Evolutionary conservation across 768 basidiomycete species (phyloP).

Genomic region (Boletus reticulatus): DNA sequence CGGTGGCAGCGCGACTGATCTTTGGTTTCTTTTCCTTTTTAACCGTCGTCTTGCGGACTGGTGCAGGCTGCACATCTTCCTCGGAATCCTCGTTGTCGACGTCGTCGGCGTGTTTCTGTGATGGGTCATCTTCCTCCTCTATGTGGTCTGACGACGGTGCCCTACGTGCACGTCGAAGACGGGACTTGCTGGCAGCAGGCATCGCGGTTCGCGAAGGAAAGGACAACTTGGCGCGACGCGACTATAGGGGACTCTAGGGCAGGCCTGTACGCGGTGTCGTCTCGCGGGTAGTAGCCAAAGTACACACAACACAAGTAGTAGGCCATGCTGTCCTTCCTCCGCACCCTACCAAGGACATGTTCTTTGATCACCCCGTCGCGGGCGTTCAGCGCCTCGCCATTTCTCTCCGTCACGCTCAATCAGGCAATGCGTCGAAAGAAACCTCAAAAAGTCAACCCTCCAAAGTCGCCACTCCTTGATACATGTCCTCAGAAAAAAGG

Average conservation of each 20-base stretch:
- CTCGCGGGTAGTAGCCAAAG: not conserved
- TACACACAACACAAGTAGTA: not conserved
- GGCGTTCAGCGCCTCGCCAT: slow-evolving; percentile 61
- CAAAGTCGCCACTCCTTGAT: slow-evolving; percentile 77
- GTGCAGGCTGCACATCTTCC: slow-evolving; percentile 41
- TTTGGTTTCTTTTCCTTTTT: slow-evolving; percentile 35
- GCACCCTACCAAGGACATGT: slow-evolving; percentile 21
- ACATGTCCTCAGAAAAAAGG: slow-evolving; percentile 86
- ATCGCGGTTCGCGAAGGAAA: slow-evolving; percentile 16
- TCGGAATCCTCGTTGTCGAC: slow-evolving; percentile 38
- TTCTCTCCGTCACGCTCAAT: slow-evolving; percentile 71
- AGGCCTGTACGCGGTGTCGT: slow-evolving; percentile 25
- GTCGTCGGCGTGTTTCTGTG: slow-evolving; percentile 41
- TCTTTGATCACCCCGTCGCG: slow-evolving; percentile 30
- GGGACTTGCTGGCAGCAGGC: slow-evolving; percentile 36
- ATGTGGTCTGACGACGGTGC: slow-evolving; percentile 56
- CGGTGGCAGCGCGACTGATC: slow-evolving; percentile 21
- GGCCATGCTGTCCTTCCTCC: slow-evolving; percentile 29
- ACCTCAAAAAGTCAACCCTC: slow-evolving; percentile 42
- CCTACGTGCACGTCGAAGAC: slow-evolving; percentile 39
- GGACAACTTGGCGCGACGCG: slow-evolving; percentile 18
- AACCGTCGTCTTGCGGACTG: slow-evolving; percentile 28
- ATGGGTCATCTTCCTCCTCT: slow-evolving; percentile 50
- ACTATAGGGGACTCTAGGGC: slow-evolving; percentile 26
- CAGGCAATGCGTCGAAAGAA: slow-evolving; percentile 83